Percentiles rank a stretch among this genome's conserved stretches.
phyloP scores from a whole-genome alignment of 2,329 filamentous ascomycete genomes.

The Penicillium janthinellum region DNA sequence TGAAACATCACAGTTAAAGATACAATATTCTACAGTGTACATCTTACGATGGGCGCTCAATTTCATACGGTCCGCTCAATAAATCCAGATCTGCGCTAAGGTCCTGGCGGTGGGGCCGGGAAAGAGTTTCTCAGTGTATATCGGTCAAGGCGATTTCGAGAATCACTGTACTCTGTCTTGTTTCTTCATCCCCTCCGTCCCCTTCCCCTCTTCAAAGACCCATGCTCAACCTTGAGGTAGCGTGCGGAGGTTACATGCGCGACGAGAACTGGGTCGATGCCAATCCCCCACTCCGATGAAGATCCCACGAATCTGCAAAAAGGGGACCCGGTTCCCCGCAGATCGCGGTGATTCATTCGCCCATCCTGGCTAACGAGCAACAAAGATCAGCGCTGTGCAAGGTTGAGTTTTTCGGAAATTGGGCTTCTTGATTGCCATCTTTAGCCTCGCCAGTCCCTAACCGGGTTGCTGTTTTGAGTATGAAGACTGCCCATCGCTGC shows the following conservation, averaged over 20 bases:
- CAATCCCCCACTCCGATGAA: constrained; percentile 10
- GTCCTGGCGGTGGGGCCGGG: too few relatives aligned
- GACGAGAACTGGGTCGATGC: constrained; percentile 2
- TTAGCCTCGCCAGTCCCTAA: not conserved
- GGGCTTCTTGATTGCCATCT: not conserved
- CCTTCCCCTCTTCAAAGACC: not conserved
- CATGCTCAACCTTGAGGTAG: constrained; percentile 6
- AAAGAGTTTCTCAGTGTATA: too few relatives aligned
- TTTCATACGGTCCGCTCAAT: too few relatives aligned
- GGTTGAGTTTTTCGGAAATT: not conserved
- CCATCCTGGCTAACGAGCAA: constrained; percentile 9
- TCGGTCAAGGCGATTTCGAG: too few relatives aligned
- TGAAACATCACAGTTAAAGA: too few relatives aligned
- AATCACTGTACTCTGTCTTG: not conserved
- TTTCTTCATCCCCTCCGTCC: too few relatives aligned
- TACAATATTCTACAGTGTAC: too few relatives aligned
- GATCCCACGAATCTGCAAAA: constrained; percentile 10
- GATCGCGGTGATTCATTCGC: constrained; percentile 12
- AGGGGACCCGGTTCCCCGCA: constrained; percentile 20
- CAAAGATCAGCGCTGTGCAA: constrained; percentile 17
- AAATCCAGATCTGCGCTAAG: too few relatives aligned
- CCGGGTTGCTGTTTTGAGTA: constrained; percentile 1
- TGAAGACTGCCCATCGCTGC: constrained; percentile 2
- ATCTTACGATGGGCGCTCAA: too few relatives aligned
- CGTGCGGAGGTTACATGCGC: constrained; percentile 18